Evolutionary conservation across 306 rosid genomes (phyloP), one percentile per base, ranked within the genome.

Genomic region (Inga leiocalycina): DNA sequence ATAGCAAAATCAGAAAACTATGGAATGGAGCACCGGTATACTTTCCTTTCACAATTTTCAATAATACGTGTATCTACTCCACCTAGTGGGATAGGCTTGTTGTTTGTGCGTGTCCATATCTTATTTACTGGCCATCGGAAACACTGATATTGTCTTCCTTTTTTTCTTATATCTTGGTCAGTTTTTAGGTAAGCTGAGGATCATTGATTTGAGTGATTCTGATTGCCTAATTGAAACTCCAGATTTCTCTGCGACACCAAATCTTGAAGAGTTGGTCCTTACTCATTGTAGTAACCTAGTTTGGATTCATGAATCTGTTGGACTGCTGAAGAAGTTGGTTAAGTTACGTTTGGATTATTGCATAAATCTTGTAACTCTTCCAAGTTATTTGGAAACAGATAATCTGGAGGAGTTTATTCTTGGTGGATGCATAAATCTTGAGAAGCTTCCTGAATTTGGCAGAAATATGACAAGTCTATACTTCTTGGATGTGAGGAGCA

Each of bases 11-110:
- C 19, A 37, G 22, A 76, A 44, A 76, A 76, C 70, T 76, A n/a
- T 76, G 80, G 80, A 76, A 12, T 59, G 45, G 68, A 10, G 4
- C 49, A 56, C 67, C 32, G 49, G 79, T 75, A 75, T 54, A 0
- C 13, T 71, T 62, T 62, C 10, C 67, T 22, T 75, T 20, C 4
- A 10, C 16, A 0, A 37, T 8, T 46, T 49, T 2, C 19, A 0
- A 51, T n/a, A 20, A n/a, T 57, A 9, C 0, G 5, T 57, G 8
- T 17, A 17, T 52, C 2, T 52, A 44, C 12, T 13, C 12, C 46
- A 44, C 13, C 48, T 44, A 8, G 48, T 44, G 48, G 3, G 48
- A 39, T 39, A 44, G 1, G 3, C 12, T 44, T 9, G 3, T 44
- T 2, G 30, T 17, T 10, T 0, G 1, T 56, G 64, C 7, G 27